Evolutionary conservation across 352 stramenopile species (phyloP), one percentile per base, ranked within the genome.

Genomic region (Phytophthora citrophthora): DNA sequence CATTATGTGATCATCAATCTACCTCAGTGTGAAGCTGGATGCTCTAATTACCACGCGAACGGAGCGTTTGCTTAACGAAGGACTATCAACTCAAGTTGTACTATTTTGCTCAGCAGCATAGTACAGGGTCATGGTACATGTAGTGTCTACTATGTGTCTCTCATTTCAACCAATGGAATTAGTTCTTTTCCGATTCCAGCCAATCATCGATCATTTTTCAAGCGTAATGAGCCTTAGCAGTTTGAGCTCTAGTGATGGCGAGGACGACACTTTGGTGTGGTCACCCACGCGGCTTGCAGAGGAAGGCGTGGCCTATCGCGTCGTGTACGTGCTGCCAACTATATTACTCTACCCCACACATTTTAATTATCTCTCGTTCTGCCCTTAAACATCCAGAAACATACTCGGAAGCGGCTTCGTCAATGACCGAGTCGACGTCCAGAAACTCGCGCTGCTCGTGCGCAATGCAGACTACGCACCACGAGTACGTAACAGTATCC

Each of bases 381-480:
- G 23, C 15, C 39, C 9, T 7, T 49, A 11, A 52, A 24, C 13
- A 2, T 38, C 2, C 46, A 93, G 81, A 34, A 93, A 93, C 46
- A 68, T 93, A 15, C 72, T 93, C 12, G 81, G 58, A 4, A 83
- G 87, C 26, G 81, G 81, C 36, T 77, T 74, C 63, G 61, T 93
- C n/a, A 77, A 78, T 24, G 56, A 68, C 23, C 53, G 66, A 4
- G 43, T 93, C 29, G 82, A 93, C 61, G 58, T 88, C 57, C 77
- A 90, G 63, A 69, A 77, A 31, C 74, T 93, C 44, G 84, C 81
- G 36, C 60, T 90, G 52, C 70, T 86, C 29, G 81, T 91, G 46
- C 84, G 84, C 50, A 91, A 93, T 63, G 76, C 84, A 1, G 81
- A 89, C 68, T 93, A 91, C 66, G 70, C 76, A 11, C 80, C 72